Evolutionary conservation across 2,329 filamentous ascomycete genomes (phyloP), one percentile per base, ranked within the genome.

Genomic region (Neofusicoccum parvum): DNA sequence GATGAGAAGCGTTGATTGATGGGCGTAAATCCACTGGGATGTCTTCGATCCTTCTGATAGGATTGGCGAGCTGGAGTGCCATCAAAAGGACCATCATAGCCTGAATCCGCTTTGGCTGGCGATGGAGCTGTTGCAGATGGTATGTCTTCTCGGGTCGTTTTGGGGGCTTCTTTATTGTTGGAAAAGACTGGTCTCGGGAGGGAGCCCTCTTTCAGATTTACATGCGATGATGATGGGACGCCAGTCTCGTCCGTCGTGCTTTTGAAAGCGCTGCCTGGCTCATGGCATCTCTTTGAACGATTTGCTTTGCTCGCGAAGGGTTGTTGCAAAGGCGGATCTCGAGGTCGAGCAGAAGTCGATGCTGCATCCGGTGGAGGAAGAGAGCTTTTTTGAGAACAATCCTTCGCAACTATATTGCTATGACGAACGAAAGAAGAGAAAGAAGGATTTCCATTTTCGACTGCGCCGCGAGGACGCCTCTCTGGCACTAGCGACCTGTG

Each of bases 1-100:
- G 56, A 60, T 14, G 41, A 37, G 43, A 60, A 48, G n/a, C 32
- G 56, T 10, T 48, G 43, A 17, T 63, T 63, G 14, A 51, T 63
- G n/a, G 46, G 46, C 5, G 43, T 63, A n/a, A 63, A 63, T 17
- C 59, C 46, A 17, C 59, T 45, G 11, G 37, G 36, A 17, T 41
- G 14, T 32, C 36, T 51, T 36, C 37, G 32, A 23, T n/a, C 10
- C 20, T 32, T 4, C 15, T 23, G 56, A 14, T 6, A 27, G 1
- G n/a, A 11, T n/a, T 9, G 43, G 14, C 17, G 43, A 15, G 15
- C 6, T 9, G 41, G 27, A 32, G 48, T 23, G 6, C 23, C 10
- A 32, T 37, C 17, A 45, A 9, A n/a, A n/a, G 43, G 15, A 17
- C 5, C 43, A 17, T 17, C 43, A 45, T n/a, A 45, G 15, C 15